A percentile compares a stretch with the other conserved stretches of the same genome.
Conservation (phyloP, 192 early-diverging fungal genomes). For the Piromyces finnis region DNA sequence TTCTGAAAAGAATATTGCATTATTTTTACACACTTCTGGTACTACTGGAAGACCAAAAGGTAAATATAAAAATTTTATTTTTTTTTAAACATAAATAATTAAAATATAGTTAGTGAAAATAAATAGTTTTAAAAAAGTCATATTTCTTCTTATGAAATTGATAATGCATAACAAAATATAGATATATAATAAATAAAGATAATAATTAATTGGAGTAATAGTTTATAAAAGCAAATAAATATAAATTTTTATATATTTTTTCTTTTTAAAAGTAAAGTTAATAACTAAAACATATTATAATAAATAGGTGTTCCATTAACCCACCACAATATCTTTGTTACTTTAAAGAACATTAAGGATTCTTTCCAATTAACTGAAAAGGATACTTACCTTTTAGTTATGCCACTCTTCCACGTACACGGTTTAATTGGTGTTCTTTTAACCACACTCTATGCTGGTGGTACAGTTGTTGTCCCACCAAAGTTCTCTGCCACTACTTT, state of each 20-base stretch:
- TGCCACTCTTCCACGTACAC: slow-evolving; percentile 79
- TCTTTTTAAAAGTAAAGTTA: too few relatives aligned
- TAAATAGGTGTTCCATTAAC: slow-evolving; percentile 52
- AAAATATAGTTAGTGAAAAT: too few relatives aligned
- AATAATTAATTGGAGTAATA: too few relatives aligned
- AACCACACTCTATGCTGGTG: slow-evolving; percentile 48
- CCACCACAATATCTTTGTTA: slow-evolving; percentile 50
- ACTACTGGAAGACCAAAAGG: slow-evolving; percentile 62
- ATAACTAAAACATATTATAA: too few relatives aligned
- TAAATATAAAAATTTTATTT: neutral
- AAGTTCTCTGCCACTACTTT: slow-evolving; percentile 53
- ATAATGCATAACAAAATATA: too few relatives aligned
- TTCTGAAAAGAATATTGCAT: slow-evolving; percentile 13
- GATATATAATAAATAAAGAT: too few relatives aligned
- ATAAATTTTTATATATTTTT: too few relatives aligned
- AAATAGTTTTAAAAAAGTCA: too few relatives aligned
- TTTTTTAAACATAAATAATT: neutral
- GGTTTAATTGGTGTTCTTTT: slow-evolving; percentile 60
- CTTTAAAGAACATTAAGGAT: slow-evolving; percentile 52
- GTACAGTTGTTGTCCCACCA: slow-evolving; percentile 45
- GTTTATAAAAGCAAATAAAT: too few relatives aligned
- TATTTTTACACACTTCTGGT: slow-evolving; percentile 66
- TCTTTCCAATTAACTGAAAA: slow-evolving; percentile 38
- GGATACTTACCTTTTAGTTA: slow-evolving; percentile 56
- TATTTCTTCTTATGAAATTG: too few relatives aligned